A percentile compares a stretch with the other conserved stretches of the same genome.
These are phyloP conservation scores for Gypsophila paniculata DNA, from an alignment of 179 eudicot genomes.

Conservation along the genomic window DNA sequence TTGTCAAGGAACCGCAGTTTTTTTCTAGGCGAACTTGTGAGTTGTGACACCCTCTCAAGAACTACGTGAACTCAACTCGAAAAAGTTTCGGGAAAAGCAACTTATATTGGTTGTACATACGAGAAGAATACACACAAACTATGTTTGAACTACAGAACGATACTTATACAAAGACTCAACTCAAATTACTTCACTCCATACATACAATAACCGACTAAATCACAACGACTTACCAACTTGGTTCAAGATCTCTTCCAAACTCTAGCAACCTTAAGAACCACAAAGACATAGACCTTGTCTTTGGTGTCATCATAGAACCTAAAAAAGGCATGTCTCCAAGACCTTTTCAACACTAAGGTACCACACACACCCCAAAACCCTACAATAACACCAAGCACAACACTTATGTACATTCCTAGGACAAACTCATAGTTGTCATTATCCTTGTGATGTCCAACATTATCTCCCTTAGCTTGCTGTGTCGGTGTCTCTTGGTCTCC, in stretches of 20 bases:
- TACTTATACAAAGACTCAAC: too few species aligned
- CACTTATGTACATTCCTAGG: constrained; percentile 24
- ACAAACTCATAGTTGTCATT: background rate
- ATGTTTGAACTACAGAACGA: too few species aligned
- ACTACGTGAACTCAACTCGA: too few species aligned
- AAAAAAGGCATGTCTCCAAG: constrained; percentile 26
- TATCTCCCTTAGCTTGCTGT: constrained; percentile 1
- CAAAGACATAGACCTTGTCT: background rate
- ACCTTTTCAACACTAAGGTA: constrained; percentile 17
- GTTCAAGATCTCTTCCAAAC: background rate
- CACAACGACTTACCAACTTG: background rate
- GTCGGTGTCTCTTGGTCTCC: background rate
- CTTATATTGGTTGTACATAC: too few species aligned
- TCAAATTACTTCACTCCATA: too few species aligned
- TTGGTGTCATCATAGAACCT: constrained; percentile 4
- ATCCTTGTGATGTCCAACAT: too few species aligned
- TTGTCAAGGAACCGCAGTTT: too few species aligned
- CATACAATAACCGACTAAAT: too few species aligned
- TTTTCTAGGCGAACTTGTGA: too few species aligned
- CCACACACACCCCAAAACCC: constrained; percentile 31
- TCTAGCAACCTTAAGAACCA: background rate
- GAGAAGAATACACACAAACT: too few species aligned
- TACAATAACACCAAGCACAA: constrained; percentile 21
- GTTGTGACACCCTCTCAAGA: too few species aligned
- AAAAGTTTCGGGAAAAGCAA: too few species aligned